Percentiles rank a stretch among this genome's conserved stretches.
Evolutionary conservation across 2,329 filamentous ascomycete genomes (phyloP).

Genomic region (Zasmidium citrigriseum): DNA sequence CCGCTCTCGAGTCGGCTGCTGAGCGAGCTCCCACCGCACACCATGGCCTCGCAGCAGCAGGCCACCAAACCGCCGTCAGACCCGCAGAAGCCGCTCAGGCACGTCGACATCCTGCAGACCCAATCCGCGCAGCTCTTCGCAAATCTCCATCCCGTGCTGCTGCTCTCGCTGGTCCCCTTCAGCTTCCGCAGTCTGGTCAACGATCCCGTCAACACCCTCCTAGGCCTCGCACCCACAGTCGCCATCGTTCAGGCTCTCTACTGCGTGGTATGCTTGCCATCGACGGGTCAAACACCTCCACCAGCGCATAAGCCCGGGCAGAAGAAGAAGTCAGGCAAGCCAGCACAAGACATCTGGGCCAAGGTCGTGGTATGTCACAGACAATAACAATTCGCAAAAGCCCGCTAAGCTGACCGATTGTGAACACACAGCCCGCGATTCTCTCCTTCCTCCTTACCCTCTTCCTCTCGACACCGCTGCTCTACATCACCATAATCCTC

Average conservation of each 20-base stretch:
- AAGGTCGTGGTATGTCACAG: slow-evolving; percentile 44
- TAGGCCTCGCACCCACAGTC: slow-evolving; percentile 62
- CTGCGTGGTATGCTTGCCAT: slow-evolving; percentile 60
- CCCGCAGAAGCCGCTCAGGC: slow-evolving; percentile 19
- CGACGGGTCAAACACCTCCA: slow-evolving; percentile 43
- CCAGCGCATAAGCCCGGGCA: slow-evolving; percentile 48
- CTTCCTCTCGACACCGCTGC: slow-evolving; percentile 57
- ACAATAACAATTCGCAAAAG: background rate
- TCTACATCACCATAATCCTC: slow-evolving; percentile 69
- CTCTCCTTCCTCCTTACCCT: slow-evolving; percentile 65
- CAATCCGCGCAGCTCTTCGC: slow-evolving; percentile 49
- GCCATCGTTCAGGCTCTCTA: slow-evolving; percentile 64
- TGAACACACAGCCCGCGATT: slow-evolving; percentile 61
- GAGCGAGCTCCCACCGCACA: slow-evolving; percentile 5
- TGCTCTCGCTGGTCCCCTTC: slow-evolving; percentile 64
- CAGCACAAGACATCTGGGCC: slow-evolving; percentile 45
- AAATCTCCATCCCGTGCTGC: slow-evolving; percentile 66
- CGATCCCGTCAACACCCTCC: slow-evolving; percentile 67
- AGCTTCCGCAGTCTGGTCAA: slow-evolving; percentile 68
- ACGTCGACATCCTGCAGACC: slow-evolving; percentile 33
- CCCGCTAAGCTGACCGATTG: slow-evolving; percentile 9
- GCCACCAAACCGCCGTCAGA: slow-evolving; percentile 17
- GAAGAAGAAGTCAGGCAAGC: slow-evolving; percentile 53
- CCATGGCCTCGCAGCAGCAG: slow-evolving; percentile 19
- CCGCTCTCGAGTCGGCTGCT: no score